These are phyloP conservation scores for Casaregolazyma lundiana DNA, from an alignment of 1,139 yeast species.

Conservation along the genomic window DNA sequence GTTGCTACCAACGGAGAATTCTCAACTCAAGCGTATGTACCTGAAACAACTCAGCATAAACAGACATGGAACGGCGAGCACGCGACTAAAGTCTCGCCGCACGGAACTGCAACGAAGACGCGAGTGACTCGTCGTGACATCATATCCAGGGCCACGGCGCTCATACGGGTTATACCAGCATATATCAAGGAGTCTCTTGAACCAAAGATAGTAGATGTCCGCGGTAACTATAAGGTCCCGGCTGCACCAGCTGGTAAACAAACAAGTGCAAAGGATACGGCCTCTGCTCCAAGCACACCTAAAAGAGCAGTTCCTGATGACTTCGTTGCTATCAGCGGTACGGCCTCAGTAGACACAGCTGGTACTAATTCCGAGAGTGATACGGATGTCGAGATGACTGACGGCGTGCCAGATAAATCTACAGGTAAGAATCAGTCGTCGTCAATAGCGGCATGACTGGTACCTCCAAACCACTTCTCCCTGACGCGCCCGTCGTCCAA, in stretches of 20 bases:
- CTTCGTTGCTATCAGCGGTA: not conserved
- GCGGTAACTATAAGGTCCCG: not conserved
- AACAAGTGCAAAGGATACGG: not conserved
- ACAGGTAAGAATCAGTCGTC: not conserved
- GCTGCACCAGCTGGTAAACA: not conserved
- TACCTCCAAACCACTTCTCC: constrained; percentile 46
- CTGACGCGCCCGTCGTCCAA: constrained; percentile 38
- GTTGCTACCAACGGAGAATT: constrained; percentile 7
- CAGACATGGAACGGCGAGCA: not conserved
- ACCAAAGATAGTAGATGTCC: constrained; percentile 6
- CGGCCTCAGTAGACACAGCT: not conserved
- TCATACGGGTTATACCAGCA: constrained; percentile 27
- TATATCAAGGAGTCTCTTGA: not conserved
- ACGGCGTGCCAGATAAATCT: not conserved
- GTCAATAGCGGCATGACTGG: constrained; percentile 46
- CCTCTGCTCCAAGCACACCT: constrained; percentile 1
- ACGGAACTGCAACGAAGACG: constrained; percentile 17
- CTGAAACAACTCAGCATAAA: constrained; percentile 10
- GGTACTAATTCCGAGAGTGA: constrained; percentile 6
- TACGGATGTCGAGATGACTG: constrained; percentile 4
- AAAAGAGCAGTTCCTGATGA: not conserved
- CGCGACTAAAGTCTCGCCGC: not conserved
- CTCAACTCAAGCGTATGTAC: constrained; percentile 20
- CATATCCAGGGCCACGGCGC: constrained; percentile 32
- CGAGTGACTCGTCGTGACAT: constrained; percentile 37